phyloP scores from a whole-genome alignment of 1,139 yeast species.

The Taphrina populina region DNA sequence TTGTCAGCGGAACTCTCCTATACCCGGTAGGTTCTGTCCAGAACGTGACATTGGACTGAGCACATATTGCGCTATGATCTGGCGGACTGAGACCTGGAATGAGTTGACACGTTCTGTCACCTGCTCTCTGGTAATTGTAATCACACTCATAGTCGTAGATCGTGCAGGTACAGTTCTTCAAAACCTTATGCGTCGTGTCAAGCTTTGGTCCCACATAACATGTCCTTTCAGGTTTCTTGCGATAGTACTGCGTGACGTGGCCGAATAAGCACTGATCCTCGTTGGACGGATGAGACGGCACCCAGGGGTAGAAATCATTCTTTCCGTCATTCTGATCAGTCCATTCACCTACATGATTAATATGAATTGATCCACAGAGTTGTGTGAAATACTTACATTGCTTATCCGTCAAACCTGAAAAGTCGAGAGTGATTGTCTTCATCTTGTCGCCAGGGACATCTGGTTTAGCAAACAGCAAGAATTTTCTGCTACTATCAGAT shows the following conservation, averaged over 20 bases:
- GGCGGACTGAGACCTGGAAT: constrained; percentile 68
- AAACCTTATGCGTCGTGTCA: constrained; percentile 58
- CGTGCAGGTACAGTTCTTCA: constrained; percentile 76
- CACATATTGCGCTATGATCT: constrained; percentile 66
- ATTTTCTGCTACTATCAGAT: constrained; percentile 78
- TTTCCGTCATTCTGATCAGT: constrained; percentile 58
- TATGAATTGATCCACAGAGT: background rate
- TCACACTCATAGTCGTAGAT: constrained; percentile 94
- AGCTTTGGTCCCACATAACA: constrained; percentile 77
- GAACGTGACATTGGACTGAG: constrained; percentile 57
- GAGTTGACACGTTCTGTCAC: constrained; percentile 82
- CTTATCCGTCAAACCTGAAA: constrained; percentile 55
- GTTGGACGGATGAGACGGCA: constrained; percentile 67
- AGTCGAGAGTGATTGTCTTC: constrained; percentile 58
- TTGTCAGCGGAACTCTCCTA: constrained; percentile 68
- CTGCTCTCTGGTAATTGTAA: constrained; percentile 66
- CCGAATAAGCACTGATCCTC: constrained; percentile 77
- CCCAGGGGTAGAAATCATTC: constrained; percentile 82
- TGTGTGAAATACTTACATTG: constrained; percentile 23
- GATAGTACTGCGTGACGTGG: constrained; percentile 72
- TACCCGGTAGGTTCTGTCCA: constrained; percentile 81
- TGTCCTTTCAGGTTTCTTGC: constrained; percentile 64
- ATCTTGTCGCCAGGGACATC: constrained; percentile 50
- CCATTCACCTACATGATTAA: constrained; percentile 63
- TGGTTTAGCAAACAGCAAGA: constrained; percentile 54